Evolutionary conservation across 306 rosid genomes (phyloP).

Genomic region (Datisca glomerata): DNA sequence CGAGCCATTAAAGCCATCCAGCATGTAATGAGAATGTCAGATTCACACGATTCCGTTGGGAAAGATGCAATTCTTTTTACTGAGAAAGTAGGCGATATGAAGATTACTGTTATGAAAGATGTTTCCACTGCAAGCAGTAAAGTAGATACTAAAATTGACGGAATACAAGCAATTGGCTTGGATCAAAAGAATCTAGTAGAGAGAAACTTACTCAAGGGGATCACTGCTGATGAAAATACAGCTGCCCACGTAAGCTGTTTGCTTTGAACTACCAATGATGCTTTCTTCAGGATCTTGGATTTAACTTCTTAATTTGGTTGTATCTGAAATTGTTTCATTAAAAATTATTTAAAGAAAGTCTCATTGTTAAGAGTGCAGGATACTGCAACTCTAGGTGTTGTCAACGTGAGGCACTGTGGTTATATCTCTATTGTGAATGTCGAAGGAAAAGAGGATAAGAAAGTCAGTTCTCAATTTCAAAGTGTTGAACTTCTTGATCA

Average conservation of each 20-base stretch:
- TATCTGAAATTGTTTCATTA: conserved; percentile 14
- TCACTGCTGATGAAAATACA: conserved; percentile 96
- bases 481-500: conserved; percentile 59
- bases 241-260: conserved; percentile 80
- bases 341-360: conserved; percentile 12
- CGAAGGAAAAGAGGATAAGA: conserved; percentile 37
- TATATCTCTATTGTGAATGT: conserved; percentile 64
- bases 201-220: conserved; percentile 84
- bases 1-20: conserved; percentile 58
- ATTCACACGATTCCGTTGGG: conserved; percentile 21
- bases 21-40: conserved; percentile 37
- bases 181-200: conserved; percentile 46
- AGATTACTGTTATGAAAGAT: conserved; percentile 57
- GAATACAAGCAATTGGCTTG: conserved; percentile 63
- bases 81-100: conserved; percentile 72
- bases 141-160: conserved; percentile 87
- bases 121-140: conserved; percentile 68
- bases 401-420: conserved; percentile 81
- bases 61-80: conserved; percentile 30
- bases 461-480: conserved; percentile 34
- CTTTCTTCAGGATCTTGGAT: not conserved
- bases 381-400: conserved; percentile 62
- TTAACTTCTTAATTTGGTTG: conserved; percentile 1
- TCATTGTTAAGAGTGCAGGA: conserved; percentile 51
- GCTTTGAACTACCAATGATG: conserved; percentile 13